Evolutionary conservation across 805 yeast genomes (phyloP).

Genomic region (Ogataea chonburiensis): DNA sequence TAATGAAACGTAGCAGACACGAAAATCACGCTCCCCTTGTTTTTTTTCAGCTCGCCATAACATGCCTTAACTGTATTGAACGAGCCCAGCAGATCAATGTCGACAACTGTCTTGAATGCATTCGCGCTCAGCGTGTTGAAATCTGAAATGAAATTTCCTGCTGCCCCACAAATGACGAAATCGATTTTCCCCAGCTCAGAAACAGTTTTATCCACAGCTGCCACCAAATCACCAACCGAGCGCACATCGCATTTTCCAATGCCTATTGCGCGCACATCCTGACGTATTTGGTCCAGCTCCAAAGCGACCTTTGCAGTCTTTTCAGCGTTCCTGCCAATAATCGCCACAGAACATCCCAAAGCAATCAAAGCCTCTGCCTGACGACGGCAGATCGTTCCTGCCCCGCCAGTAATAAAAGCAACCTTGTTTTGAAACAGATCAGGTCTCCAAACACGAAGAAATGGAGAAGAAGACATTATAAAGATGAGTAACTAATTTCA

Average conservation of each 20-base stretch:
- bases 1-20: slow-evolving; percentile 90
- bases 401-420: slow-evolving; percentile 91
- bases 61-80: slow-evolving; percentile 87
- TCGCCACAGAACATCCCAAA: slow-evolving; percentile 84
- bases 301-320: slow-evolving; percentile 67
- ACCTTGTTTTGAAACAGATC: slow-evolving; percentile 80
- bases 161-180: slow-evolving; percentile 91
- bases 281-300: slow-evolving; percentile 57
- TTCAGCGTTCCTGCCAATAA: slow-evolving; percentile 71
- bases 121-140: slow-evolving; percentile 75
- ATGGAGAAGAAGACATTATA: slow-evolving; percentile 7
- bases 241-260: slow-evolving; percentile 79
- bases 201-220: slow-evolving; percentile 68
- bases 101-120: slow-evolving; percentile 85
- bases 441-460: slow-evolving; percentile 42
- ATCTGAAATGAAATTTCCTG: slow-evolving; percentile 87
- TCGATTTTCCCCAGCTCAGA: slow-evolving; percentile 73
- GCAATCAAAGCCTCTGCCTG: slow-evolving; percentile 82
- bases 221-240: slow-evolving; percentile 52
- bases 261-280: slow-evolving; percentile 68
- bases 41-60: slow-evolving; percentile 58
- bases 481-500: slow-evolving; percentile 1
- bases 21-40: slow-evolving; percentile 71
- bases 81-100: slow-evolving; percentile 85
- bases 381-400: slow-evolving; percentile 92